Evolutionary conservation across 2,329 filamentous ascomycete genomes (phyloP), one percentile per base, ranked within the genome.

Genomic region (Epichloe hybrida): DNA sequence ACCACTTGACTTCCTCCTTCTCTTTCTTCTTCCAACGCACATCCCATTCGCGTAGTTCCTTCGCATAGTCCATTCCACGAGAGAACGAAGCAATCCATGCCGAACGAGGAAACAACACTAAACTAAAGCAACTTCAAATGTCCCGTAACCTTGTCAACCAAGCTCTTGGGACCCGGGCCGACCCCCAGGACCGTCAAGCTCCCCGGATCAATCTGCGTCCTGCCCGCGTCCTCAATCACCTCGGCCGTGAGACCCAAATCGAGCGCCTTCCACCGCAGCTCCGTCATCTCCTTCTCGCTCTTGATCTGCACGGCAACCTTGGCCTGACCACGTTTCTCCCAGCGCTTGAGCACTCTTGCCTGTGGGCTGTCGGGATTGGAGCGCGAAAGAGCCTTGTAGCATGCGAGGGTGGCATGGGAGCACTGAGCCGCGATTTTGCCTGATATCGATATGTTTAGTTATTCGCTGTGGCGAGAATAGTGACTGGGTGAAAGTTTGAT

Each of bases 361-460:
- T 76, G 72, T 13, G 78, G 66, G 23, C 74, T 74, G 38, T 72
- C 67, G 40, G 77, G 69, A 49, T 75, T 70, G n/a, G 79, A 71
- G 50, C 72, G 69, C 51, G 80, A 69, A 56, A 94, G 81, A 53
- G 82, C 73, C 72, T 96, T 97, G 81, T 95, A 98, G 78, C 91
- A 97, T 50, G 91, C 90, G 51, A 98, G 82, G 3, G 91, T 95
- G n/a, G 93, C 93, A 69, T 97, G 93, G 47, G 84, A 86, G 70
- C 86, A 91, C 70, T 97, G 93, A 7, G 93, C 93, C 52, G 88
- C 93, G 61, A 97, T 96, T 76, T 98, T 98, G 61, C 91, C 91
- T 95, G 56, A 44, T 38, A 12, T 21, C 20, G 23, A 4, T 1
- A 7, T 12, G 2, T 6, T 50, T 15, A 39, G 44, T 15, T 37